Conservation (phyloP, 352 stramenopile genomes). For the Phytophthora rubi region DNA sequence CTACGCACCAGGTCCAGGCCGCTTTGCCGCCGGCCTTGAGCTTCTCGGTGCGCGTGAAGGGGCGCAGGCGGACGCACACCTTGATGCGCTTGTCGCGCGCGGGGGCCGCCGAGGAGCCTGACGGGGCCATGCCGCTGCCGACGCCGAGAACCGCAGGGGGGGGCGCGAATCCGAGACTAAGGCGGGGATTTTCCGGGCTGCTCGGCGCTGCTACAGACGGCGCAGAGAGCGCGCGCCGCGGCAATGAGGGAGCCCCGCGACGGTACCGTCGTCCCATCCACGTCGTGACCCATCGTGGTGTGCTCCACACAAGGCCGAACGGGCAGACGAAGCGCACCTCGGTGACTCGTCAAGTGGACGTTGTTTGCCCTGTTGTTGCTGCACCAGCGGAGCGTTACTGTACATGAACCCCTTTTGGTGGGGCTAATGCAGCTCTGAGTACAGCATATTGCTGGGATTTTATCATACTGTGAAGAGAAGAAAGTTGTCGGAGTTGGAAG, state of each 20-base stretch:
- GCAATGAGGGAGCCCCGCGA: constrained; percentile 29
- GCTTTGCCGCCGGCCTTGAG: constrained; percentile 74
- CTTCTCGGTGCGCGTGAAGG: constrained; percentile 78
- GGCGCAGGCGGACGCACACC: constrained; percentile 76
- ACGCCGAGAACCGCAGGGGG: constrained; percentile 7
- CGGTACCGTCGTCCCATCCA: constrained; percentile 44
- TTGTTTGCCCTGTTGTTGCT: no score
- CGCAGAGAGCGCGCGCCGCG: constrained; percentile 36
- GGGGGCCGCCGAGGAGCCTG: constrained; percentile 21
- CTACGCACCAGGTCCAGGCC: constrained; percentile 79
- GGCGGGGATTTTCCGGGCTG: constrained; percentile 26
- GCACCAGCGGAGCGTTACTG: no score
- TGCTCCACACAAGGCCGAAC: constrained; percentile 30
- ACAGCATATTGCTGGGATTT: no score
- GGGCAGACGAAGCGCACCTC: constrained; percentile 24
- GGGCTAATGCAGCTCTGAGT: no score
- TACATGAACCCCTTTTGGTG: no score
- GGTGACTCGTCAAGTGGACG: constrained; percentile 2
- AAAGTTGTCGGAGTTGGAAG: neutral
- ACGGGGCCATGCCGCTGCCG: constrained; percentile 27
- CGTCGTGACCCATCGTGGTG: constrained; percentile 37
- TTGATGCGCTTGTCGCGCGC: constrained; percentile 76
- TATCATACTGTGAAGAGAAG: neutral
- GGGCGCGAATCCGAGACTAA: constrained; percentile 41
- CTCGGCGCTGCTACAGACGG: constrained; percentile 37